Evolutionary conservation across 331 rosid genomes (phyloP), one percentile per base, ranked within the genome.

Genomic region (Ulmus americana): DNA sequence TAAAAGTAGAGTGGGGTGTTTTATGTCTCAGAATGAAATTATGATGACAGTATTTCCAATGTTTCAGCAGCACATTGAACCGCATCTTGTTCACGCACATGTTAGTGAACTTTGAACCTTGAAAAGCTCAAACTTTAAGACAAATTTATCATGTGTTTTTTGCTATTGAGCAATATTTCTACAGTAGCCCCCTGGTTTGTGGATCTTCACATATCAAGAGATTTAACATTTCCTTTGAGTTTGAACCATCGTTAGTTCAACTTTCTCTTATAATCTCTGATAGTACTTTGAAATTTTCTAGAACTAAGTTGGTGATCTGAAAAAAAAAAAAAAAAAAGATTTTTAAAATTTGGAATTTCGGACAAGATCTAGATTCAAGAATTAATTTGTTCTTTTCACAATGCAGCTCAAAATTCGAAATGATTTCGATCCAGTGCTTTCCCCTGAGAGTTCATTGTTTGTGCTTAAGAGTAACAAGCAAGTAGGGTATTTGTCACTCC

Each of bases 341-440:
- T 43, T 54, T 52, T 12, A 56, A 55, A 39, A 8, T 50, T 48
- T 66, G 50, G 15, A 6, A 16, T 48, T 13, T 28, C 35, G 4
- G 35, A 28, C 35, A 28, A 28, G 4, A 2, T 28, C 2, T 28
- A 2, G 35, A 28, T 28, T 28, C 35, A 28, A 28, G 35, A 28
- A 28, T 28, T 28, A 28, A 28, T 39, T 45, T 72, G 44, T 72
- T 56, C 59, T 46, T 52, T 20, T 62, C 42, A 66, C 41, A 45
- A n/a, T 79, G 82, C 97, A 87, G 98, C 95, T 94, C 73, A 94
- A 94, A 83, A 94, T 94, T 76, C 94, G 98, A 74, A 94, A 89
- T 73, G 98, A 94, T 85, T 94, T 94, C 76, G 98, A 94, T 76
- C 98, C 98, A 15, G 98, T 92, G 71, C 83, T 92, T 76, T 92